Base-by-base conservation (phyloP, 371 early-diverging fungal genomes). In the Mortierella sp. region DNA sequence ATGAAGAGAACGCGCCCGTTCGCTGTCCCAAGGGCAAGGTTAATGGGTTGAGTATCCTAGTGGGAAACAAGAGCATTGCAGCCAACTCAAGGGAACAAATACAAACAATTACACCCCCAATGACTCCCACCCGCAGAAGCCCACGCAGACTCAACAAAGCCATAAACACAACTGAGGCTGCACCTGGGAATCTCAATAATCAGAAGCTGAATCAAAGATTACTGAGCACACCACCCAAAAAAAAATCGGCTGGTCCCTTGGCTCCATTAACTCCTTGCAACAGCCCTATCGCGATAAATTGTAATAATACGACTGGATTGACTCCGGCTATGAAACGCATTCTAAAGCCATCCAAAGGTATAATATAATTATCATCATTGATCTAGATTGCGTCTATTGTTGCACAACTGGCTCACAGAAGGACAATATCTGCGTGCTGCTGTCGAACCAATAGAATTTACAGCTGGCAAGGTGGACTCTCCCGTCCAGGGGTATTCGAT, bases 241-340 rank as follows among this genome's bases (percentile, higher is more conserved):
- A 14, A 47, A 45, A 54, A 2, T 14, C 62, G 22, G n/a, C n/a
- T 3, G 49, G n/a, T 22, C n/a, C 20, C 18, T 8, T 49, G n/a
- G 49, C 63, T 20, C 22, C 55, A 1, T 43, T 14, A 18, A 39
- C 70, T 22, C 32, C 62, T 4, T 39, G 14, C 26, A 62, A 1
- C 3, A 45, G 51, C 47, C 35, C 18, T 43, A 64, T 20, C n/a
- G 12, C 5, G 49, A 49, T 22, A n/a, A n/a, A n/a, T n/a, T 55
- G 52, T n/a, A 61, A 68, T 57, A 72, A 68, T 40, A 64, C 63
- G 14, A 76, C 77, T 10, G 77, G 77, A 47, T 57, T 77, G 58
- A 77, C 77, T 5, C 77, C 77, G 18, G 51, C 61, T 20, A 47
- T 77, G 57, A 72, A 68, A 47, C 67, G 73, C 37, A 64, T 72